These are phyloP conservation scores for Cyberlindnera suaveolens DNA, from an alignment of 805 yeast species.

Conservation along the genomic window DNA sequence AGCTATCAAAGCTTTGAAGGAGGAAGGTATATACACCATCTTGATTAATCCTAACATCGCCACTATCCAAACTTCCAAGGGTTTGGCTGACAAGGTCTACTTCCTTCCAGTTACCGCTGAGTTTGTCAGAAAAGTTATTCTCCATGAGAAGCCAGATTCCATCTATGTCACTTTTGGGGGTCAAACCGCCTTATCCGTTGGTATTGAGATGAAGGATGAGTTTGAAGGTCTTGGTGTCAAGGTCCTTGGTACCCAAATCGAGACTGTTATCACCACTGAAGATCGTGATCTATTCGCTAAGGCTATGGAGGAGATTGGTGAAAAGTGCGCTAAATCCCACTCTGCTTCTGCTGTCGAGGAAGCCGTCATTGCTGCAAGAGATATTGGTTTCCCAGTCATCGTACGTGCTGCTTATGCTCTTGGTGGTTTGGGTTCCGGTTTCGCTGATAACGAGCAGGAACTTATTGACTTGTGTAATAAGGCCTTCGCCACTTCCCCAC, in stretches of 20 bases:
- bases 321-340: conserved; percentile 90
- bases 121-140: conserved; percentile 90
- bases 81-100: conserved; percentile 96
- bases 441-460: conserved; percentile 83
- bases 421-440: conserved; percentile 98
- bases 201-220: conserved; percentile 93
- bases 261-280: conserved; percentile 94
- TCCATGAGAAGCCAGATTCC: conserved; percentile 94
- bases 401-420: conserved; percentile 96
- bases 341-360: conserved; percentile 79
- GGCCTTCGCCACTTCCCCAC: conserved; percentile 95
- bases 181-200: conserved; percentile 95
- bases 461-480: conserved; percentile 77
- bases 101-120: conserved; percentile 97
- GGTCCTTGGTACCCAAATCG: conserved; percentile 95
- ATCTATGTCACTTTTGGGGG: conserved; percentile 98
- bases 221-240: conserved; percentile 86
- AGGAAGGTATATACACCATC: conserved; percentile 95
- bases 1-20: conserved; percentile 96
- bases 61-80: conserved; percentile 96
- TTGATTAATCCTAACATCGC: conserved; percentile 97
- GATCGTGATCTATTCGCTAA: conserved; percentile 94
- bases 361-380: conserved; percentile 77
- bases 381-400: conserved; percentile 91
- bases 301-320: conserved; percentile 91